These are phyloP conservation scores for Aureobasidium pullulans DNA, from an alignment of 2,329 filamentous ascomycete species.

Conservation along the genomic window DNA sequence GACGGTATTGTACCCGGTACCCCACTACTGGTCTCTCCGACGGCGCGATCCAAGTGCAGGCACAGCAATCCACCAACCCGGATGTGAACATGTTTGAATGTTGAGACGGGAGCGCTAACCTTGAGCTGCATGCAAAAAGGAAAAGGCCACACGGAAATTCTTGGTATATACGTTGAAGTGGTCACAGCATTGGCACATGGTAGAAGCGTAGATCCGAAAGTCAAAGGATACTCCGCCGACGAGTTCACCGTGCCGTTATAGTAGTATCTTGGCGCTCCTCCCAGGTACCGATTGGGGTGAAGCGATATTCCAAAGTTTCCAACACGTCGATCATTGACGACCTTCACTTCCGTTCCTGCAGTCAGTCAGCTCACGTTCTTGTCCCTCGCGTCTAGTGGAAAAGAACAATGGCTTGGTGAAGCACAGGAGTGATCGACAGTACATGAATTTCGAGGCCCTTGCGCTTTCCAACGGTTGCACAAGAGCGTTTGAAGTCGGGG, in stretches of 20 bases:
- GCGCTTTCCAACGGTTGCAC: neutral
- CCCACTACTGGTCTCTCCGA: neutral
- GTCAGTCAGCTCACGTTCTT: neutral
- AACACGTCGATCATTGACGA: neutral
- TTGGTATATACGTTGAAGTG: neutral
- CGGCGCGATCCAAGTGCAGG: slow-evolving; percentile 2
- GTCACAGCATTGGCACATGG: too few species aligned
- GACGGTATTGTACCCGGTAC: neutral
- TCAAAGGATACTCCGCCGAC: neutral
- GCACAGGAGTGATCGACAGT: neutral
- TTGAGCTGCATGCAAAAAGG: slow-evolving; percentile 1
- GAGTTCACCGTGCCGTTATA: neutral
- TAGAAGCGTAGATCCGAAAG: neutral
- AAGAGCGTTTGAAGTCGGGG: neutral
- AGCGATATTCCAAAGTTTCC: neutral
- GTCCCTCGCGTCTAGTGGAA: neutral
- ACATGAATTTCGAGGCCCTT: slow-evolving; percentile 2
- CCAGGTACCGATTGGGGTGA: neutral
- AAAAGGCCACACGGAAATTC: neutral
- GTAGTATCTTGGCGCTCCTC: neutral
- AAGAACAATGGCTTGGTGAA: neutral
- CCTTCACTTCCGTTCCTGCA: neutral
- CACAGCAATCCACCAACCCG: neutral
- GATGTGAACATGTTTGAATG: neutral
- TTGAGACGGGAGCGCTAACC: neutral